A percentile compares a stretch with the other conserved stretches of the same genome.
phyloP scores from a whole-genome alignment of 768 basidiomycete species.

The Collybiopsis confluens region DNA sequence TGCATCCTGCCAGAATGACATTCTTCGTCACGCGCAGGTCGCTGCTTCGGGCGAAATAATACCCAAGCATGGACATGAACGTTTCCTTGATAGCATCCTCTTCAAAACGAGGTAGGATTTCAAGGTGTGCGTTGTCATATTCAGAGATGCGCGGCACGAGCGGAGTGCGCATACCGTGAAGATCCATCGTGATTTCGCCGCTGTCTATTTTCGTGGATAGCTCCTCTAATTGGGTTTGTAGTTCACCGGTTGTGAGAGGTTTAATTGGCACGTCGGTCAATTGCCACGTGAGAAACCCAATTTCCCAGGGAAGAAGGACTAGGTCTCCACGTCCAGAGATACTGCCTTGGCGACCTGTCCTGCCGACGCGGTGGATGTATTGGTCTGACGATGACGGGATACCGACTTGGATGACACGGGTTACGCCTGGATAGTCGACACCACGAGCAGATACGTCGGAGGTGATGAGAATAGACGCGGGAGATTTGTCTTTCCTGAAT shows the following conservation, averaged over 20 bases:
- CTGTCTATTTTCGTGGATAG: constrained; percentile 48
- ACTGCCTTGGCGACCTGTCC: constrained; percentile 69
- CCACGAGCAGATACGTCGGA: constrained; percentile 89
- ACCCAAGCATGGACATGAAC: constrained; percentile 67
- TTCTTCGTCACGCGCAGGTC: constrained; percentile 42
- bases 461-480: constrained; percentile 66
- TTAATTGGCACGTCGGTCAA: constrained; percentile 69
- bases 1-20: constrained; percentile 50
- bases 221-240: constrained; percentile 38
- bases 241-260: constrained; percentile 44
- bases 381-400: constrained; percentile 63
- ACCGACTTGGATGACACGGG: constrained; percentile 89
- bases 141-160: constrained; percentile 15
- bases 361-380: constrained; percentile 83
- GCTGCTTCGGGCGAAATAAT: constrained; percentile 51
- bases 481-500: constrained; percentile 54
- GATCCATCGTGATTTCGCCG: constrained; percentile 22
- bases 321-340: constrained; percentile 70
- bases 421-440: constrained; percentile 85
- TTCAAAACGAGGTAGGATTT: constrained; percentile 36
- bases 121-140: constrained; percentile 23
- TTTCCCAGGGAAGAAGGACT: constrained; percentile 77
- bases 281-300: constrained; percentile 57
- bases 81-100: constrained; percentile 52
- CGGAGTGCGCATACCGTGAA: background rate